Evolutionary conservation across 164 flowering plant genomes (phyloP).

Genomic region (Magnolia sinica): DNA sequence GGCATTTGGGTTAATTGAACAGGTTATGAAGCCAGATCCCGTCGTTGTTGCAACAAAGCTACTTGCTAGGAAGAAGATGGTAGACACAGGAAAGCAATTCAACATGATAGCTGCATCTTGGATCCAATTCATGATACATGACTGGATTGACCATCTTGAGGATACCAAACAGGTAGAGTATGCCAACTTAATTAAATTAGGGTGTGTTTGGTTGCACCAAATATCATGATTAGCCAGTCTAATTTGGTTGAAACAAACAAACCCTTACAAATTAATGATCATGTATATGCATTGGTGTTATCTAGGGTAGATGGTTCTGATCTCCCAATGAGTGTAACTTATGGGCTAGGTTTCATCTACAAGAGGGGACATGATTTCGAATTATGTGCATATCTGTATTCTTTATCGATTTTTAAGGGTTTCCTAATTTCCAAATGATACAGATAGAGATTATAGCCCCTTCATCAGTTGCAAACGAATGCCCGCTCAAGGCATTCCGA

Average conservation of each 20-base stretch:
- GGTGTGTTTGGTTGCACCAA: background rate
- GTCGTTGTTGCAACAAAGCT: conserved; percentile 38
- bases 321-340: too few relatives aligned
- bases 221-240: background rate
- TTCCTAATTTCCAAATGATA: background rate
- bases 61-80: conserved; percentile 27
- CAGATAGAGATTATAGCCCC: conserved; percentile 41
- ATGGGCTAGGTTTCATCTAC: too few relatives aligned
- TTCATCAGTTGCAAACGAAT: conserved; percentile 26
- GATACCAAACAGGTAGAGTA: conserved; percentile 31
- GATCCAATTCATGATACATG: conserved; percentile 54
- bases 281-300: too few relatives aligned
- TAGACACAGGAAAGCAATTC: conserved; percentile 42
- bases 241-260: too few relatives aligned
- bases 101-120: conserved; percentile 48
- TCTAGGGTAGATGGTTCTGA: too few relatives aligned
- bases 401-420: too few relatives aligned
- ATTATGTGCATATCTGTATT: too few relatives aligned
- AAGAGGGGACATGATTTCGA: too few relatives aligned
- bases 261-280: too few relatives aligned
- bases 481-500: conserved; percentile 41
- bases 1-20: background rate
- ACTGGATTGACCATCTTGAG: conserved; percentile 49
- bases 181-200: background rate
- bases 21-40: conserved; percentile 42